phyloP scores from a whole-genome alignment of 2,329 filamentous ascomycete species.

The Neonectria hederae region DNA sequence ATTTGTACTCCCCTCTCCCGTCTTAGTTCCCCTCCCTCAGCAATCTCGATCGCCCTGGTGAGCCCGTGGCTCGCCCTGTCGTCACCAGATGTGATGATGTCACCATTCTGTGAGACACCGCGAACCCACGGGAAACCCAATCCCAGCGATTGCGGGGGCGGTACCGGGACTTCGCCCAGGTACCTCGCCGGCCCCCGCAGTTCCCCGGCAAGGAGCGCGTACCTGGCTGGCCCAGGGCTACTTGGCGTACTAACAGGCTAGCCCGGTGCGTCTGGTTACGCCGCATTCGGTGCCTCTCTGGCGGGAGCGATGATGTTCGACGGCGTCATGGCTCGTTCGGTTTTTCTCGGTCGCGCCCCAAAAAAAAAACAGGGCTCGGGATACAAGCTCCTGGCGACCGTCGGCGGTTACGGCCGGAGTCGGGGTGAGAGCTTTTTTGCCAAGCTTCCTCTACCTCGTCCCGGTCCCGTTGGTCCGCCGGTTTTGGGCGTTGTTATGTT shows the following conservation, averaged over 20 bases:
- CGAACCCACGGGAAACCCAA: neutral
- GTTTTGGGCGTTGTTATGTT: neutral
- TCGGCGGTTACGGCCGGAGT: neutral
- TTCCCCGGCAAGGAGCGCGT: neutral
- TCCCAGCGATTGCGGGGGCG: slow-evolving; percentile 5
- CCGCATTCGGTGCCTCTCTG: no score
- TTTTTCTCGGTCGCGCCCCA: slow-evolving; percentile 22
- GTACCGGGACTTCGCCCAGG: neutral
- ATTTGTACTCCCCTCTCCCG: slow-evolving; percentile 38
- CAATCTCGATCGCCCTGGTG: slow-evolving; percentile 40
- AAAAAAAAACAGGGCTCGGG: neutral
- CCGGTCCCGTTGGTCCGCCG: neutral
- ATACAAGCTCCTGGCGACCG: neutral
- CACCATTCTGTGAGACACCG: slow-evolving; percentile 47
- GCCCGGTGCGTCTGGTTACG: no score
- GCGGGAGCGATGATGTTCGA: slow-evolving; percentile 39
- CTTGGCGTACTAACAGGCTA: slow-evolving; percentile 6
- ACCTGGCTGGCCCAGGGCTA: neutral
- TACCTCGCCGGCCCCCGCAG: neutral
- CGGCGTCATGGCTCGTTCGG: slow-evolving; percentile 35
- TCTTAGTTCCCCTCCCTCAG: slow-evolving; percentile 9
- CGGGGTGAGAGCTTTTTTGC: neutral
- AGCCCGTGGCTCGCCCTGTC: slow-evolving; percentile 44
- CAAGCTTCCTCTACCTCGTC: neutral
- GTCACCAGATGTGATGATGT: slow-evolving; percentile 53